These are phyloP conservation scores for Euphorbia peplus DNA, from an alignment of 345 rosid genomes.

Conservation along the genomic window DNA sequence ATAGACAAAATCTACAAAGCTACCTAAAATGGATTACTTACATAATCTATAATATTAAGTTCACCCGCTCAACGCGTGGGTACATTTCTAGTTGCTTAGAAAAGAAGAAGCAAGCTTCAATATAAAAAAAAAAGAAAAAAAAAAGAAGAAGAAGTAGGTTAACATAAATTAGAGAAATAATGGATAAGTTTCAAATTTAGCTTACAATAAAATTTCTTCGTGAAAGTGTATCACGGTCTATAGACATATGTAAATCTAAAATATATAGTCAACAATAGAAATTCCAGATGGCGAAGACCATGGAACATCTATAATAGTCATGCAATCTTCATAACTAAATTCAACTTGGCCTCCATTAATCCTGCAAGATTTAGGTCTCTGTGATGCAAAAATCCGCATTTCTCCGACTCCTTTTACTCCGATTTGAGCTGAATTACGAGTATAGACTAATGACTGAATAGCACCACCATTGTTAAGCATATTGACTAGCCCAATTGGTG, in stretches of 20 bases:
- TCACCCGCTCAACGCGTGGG: too few relatives aligned
- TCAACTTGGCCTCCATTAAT: slow-evolving; percentile 56
- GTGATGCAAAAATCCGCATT: slow-evolving; percentile 63
- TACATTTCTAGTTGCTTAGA: too few relatives aligned
- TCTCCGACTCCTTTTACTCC: slow-evolving; percentile 74
- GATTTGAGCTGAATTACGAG: slow-evolving; percentile 31
- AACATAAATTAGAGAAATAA: too few relatives aligned
- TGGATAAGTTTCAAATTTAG: too few relatives aligned
- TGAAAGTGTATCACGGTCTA: neutral
- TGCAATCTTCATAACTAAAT: slow-evolving; percentile 48
- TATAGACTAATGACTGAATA: slow-evolving; percentile 45
- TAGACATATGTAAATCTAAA: slow-evolving; percentile 31
- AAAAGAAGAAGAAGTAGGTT: too few relatives aligned
- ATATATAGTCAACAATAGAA: slow-evolving; percentile 47
- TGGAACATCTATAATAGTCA: slow-evolving; percentile 58
- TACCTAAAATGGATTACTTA: too few relatives aligned
- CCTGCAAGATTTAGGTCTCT: slow-evolving; percentile 55
- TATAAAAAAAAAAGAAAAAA: too few relatives aligned
- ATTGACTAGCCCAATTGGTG: slow-evolving; percentile 78
- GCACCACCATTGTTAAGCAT: slow-evolving; percentile 96
- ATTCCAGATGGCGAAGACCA: slow-evolving; percentile 54
- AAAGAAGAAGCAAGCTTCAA: too few relatives aligned
- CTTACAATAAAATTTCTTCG: neutral
- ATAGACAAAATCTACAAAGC: too few relatives aligned
- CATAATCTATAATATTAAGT: too few relatives aligned